Base-by-base conservation (phyloP, 805 yeast genomes). In the Ogataea pilisensis region DNA sequence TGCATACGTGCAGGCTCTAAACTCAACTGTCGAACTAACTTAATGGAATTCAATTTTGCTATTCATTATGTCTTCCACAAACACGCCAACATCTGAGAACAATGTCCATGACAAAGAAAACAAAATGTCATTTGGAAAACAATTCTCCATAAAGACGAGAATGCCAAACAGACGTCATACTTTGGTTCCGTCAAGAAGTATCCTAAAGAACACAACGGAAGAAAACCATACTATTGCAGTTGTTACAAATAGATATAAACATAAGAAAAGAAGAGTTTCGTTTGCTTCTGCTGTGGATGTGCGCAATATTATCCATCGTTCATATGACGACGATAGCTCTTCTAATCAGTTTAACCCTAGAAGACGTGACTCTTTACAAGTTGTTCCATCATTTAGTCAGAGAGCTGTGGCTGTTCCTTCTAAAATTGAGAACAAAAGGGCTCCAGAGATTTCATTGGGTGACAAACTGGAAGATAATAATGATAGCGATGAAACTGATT, bases 241-340 rank as follows among this genome's bases (percentile, higher is more conserved):
- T 6, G 55, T 68, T 51, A 67, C 64, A 28, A 46, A 57, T 11
- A 29, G 16, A 38, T 43, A 46, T 43, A 37, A 44, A 41, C 3
- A 43, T 19, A 48, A 59, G 27, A 60, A 63, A 28, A 62, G 91
- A 42, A 62, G 91, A 20, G 91, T 85, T 5, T 80, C 88, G 4
- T 85, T 85, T 67, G 90, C 90, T 1, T 85, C 85, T 1, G 85
- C 80, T 49, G 86, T 80, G 0, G 80, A 84, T 3, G 66, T 81
- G 31, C 85, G 80, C 52, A 75, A 78, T 19, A 48, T 50, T 4
- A 42, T 48, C 26, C 52, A 69, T 72, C 49, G 79, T 63, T 44
- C 57, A 60, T 44, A 61, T 63, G 34, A 65, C 62, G 8, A 51
- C 43, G 34, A 48, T 46, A 18, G 26, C 12, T 43, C 37, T n/a